Evolutionary conservation across 73 alveolate species (phyloP), one percentile per base, ranked within the genome.

Genomic region (Symbiodinium natans): DNA sequence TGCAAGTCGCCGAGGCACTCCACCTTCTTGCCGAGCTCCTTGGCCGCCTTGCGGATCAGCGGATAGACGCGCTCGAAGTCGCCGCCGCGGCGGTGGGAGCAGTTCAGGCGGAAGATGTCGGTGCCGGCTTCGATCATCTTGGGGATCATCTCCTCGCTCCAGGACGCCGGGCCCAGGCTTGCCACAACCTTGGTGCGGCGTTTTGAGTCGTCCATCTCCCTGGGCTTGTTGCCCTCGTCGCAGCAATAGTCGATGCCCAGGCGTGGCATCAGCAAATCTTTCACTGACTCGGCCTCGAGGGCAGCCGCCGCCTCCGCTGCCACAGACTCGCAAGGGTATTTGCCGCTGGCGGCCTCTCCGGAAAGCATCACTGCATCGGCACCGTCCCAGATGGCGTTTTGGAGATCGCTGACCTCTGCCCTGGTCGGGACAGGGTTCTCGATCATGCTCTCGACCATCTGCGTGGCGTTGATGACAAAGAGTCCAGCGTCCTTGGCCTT

Each of bases 361-460:
- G 33, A 9, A 6, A 74, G 27, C 85, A 74, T 74, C 85, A 74
- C 85, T 13, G 85, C 85, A 94, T 99, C 99, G 71, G 99, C 43
- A n/a, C 85, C 85, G 25, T 74, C 85, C 85, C 85, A 74, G 27
- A 74, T 31, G 40, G 85, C 43, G 42, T n/a, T 74, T 4, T 31
- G 43, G 5, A 74, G 46, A 21, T 74, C 85, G 27, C 31, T 9
- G 9, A 74, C 85, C 43, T 74, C 85, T 27, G 85, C 85, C 43
- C 85, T 25, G 43, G 43, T 74, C 42, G 85, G 85, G 31, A 74
- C 42, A 2, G 85, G 85, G 31, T 5, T 10, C 85, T 13, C 85
- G 43, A 74, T 74, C 85, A 99, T 99, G 54, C 99, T 99, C 98
- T 99, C 99, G 97, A 99, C 99, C 99, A 99, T 99, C 99, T 99